phyloP scores from a whole-genome alignment of 2,329 filamentous ascomycete genomes.

The Diaporthe velutina region DNA sequence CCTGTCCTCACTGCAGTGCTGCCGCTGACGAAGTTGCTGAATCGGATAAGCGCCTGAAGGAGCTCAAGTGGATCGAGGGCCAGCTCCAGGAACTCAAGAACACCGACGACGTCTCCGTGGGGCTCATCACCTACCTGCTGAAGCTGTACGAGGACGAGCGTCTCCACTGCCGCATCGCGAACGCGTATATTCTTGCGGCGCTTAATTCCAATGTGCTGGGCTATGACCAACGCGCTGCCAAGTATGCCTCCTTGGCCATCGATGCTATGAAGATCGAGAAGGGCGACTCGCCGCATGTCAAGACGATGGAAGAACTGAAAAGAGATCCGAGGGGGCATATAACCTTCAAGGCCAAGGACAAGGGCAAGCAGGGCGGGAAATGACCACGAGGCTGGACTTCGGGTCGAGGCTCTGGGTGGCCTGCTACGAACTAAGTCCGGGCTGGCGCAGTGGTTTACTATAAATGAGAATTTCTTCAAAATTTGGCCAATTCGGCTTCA shows the following conservation, averaged over 20 bases:
- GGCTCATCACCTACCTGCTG: conserved; percentile 47
- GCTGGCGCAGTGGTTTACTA: rapidly evolving
- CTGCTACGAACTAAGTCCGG: too few relatives aligned
- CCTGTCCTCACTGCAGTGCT: conserved; percentile 49
- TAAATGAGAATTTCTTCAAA: background rate
- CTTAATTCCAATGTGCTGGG: conserved; percentile 55
- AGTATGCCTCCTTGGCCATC: conserved; percentile 50
- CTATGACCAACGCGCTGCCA: conserved; percentile 47
- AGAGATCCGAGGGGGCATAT: conserved; percentile 48
- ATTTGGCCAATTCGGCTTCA: background rate
- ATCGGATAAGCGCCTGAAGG: conserved; percentile 50
- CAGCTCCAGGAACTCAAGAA: conserved; percentile 44
- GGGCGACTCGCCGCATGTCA: conserved; percentile 47
- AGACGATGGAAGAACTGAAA: conserved; percentile 50
- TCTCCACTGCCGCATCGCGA: conserved; percentile 50
- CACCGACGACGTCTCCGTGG: conserved; percentile 44
- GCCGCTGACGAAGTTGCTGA: conserved; percentile 39
- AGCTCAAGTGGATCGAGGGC: conserved; percentile 46
- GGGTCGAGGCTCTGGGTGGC: too few relatives aligned
- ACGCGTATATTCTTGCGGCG: conserved; percentile 53
- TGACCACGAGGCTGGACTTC: rapidly evolving
- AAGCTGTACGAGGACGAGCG: conserved; percentile 50
- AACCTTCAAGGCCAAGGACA: background rate
- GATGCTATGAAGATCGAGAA: conserved; percentile 50
- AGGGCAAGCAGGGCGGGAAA: conserved; percentile 6